Evolutionary conservation across 768 basidiomycete species (phyloP).

Genomic region (Lentinula sp.): DNA sequence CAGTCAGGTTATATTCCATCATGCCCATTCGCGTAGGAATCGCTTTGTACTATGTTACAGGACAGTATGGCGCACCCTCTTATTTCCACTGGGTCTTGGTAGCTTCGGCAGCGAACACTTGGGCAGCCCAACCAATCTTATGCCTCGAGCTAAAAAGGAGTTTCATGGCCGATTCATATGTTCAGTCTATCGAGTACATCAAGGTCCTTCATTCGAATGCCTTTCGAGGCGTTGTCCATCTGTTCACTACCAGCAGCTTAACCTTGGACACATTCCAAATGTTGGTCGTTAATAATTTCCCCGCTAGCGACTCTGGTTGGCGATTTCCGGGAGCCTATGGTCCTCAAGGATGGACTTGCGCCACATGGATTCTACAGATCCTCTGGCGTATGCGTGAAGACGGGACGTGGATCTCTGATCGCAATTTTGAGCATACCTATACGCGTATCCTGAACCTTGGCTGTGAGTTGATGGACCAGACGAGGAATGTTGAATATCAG

Average conservation of each 20-base stretch:
- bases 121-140: not conserved
- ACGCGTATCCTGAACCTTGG: not conserved
- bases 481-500: not conserved
- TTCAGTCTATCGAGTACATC: not conserved
- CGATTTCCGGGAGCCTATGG: not conserved
- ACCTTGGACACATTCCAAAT: not conserved
- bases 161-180: not conserved
- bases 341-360: not conserved
- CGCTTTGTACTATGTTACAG: not conserved
- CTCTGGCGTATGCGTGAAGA: not conserved
- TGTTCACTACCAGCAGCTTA: not conserved
- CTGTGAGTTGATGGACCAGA: not conserved
- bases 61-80: not conserved
- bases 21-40: not conserved
- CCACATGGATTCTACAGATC: not conserved
- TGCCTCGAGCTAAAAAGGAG: not conserved
- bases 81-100: not conserved
- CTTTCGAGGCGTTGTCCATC: not conserved
- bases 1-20: too few species aligned
- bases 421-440: not conserved
- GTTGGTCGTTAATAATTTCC: not conserved
- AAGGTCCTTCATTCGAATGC: not conserved
- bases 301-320: not conserved
- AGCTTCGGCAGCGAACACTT: not conserved
- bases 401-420: not conserved